Evolutionary conservation across 768 basidiomycete species (phyloP).

Genomic region (Mrakia blollopis): DNA sequence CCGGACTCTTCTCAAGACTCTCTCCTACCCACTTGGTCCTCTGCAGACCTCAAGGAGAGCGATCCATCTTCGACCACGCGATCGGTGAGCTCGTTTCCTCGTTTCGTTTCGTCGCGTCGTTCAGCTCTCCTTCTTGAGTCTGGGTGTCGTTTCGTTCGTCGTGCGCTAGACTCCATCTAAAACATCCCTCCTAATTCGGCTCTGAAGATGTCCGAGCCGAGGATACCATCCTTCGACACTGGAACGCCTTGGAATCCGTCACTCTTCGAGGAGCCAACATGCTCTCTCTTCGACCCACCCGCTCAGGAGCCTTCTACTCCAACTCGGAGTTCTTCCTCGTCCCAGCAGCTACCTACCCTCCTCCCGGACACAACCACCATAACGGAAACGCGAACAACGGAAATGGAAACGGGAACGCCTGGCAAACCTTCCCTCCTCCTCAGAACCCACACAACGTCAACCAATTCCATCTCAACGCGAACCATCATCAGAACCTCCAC

Average conservation of each 20-base stretch:
- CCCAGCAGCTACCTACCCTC: not conserved
- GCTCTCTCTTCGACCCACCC: not conserved
- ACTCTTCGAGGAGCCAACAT: conserved; percentile 5
- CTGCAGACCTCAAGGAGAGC: conserved; percentile 4
- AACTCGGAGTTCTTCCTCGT: conserved; percentile 16
- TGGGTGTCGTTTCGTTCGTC: not conserved
- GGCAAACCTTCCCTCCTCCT: too few species aligned
- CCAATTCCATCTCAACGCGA: not conserved
- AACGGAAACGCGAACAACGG: not conserved
- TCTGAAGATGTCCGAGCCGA: not conserved
- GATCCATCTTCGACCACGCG: conserved; percentile 1
- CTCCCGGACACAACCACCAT: not conserved
- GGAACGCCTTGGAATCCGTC: not conserved
- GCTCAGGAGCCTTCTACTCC: not conserved
- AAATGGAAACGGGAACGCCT: too few species aligned
- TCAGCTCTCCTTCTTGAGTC: not conserved
- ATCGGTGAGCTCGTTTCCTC: not conserved
- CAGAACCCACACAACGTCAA: not conserved
- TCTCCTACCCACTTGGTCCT: not conserved
- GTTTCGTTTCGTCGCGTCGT: not conserved
- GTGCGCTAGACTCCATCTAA: too few species aligned
- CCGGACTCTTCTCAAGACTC: not conserved
- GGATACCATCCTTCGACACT: not conserved
- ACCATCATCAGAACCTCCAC: not conserved
- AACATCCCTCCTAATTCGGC: too few species aligned